Base-by-base conservation (phyloP, 495 filamentous ascomycete genomes). In the Bacidia rubella region DNA sequence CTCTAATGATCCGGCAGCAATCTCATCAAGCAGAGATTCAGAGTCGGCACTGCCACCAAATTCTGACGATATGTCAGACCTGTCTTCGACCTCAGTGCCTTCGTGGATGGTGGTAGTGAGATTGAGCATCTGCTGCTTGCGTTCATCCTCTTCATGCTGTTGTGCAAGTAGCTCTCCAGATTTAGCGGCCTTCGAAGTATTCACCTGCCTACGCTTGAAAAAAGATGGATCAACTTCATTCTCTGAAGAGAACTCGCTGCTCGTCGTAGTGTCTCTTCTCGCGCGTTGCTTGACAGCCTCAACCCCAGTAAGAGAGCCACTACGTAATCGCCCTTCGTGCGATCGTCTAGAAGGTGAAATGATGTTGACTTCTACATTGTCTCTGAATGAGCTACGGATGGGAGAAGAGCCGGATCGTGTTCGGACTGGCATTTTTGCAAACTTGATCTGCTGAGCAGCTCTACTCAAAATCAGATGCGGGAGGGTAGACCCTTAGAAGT, bases 341-440 rank as follows among this genome's bases (percentile, higher is more conserved):
- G 68, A 69, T 3, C 73, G 74, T 43, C 71, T 63, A 2, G 74
- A 73, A 3, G 76, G 74, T 3, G 74, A 74, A n/a, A 74, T 74
- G 24, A 78, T 65, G 61, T 76, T 69, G 17, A 78, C 70, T 46
- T 79, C 76, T 12, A 77, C 72, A 39, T 67, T 66, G 48, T 79
- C 74, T 32, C 63, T 64, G 24, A 70, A 70, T 5, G 75, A 61
- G 66, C 73, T 74, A 29, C 78, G 85, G 32, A 87, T 83, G 12
- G 90, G 90, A 32, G 90, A 95, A 1, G 88, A 94, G 21, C 86
- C 90, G 42, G 87, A 82, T 49, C 93, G 80, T 52, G 74, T 83
- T 19, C 90, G 77, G n/a, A 94, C 72, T 1, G 92, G 90, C 83
- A 96, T 86, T 65, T 96, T 96, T 26, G 82, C 75, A 60, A 98